A percentile compares a stretch with the other conserved stretches of the same genome.
Evolutionary conservation across 208 protist species (phyloP).

Genomic region (Acanthamoeba triangularis): DNA sequence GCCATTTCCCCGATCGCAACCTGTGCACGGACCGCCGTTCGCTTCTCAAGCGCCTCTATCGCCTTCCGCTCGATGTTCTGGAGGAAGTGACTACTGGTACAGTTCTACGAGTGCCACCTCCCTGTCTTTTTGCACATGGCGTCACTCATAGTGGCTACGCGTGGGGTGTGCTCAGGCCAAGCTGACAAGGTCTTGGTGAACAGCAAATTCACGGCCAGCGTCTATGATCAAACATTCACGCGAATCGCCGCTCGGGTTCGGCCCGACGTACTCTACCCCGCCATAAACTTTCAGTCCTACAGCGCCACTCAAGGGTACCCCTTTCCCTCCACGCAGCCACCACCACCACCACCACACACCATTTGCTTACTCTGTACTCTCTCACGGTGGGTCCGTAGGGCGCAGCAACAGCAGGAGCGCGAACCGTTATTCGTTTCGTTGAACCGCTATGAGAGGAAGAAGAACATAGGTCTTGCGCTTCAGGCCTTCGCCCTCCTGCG

Average conservation of each 20-base stretch:
- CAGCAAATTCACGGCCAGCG: conserved; percentile 55
- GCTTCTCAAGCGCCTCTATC: conserved; percentile 91
- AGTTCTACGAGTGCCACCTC: no score
- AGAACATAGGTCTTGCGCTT: conserved; percentile 96
- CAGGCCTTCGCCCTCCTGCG: conserved; percentile 85
- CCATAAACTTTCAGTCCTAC: conserved; percentile 87
- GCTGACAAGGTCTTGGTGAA: conserved; percentile 92
- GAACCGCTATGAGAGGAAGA: conserved; percentile 99
- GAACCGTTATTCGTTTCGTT: conserved; percentile 91
- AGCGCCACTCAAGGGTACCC: not conserved
- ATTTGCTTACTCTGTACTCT: not conserved
- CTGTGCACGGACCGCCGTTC: conserved; percentile 88
- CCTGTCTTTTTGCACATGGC: no score
- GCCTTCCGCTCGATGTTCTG: conserved; percentile 94
- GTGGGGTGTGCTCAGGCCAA: conserved; percentile 56
- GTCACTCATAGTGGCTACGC: not conserved
- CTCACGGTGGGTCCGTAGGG: not conserved
- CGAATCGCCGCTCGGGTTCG: not conserved
- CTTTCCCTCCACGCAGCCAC: not conserved
- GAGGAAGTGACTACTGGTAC: conserved; percentile 91
- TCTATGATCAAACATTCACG: conserved; percentile 82
- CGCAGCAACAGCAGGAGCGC: not conserved
- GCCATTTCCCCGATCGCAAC: conserved; percentile 98
- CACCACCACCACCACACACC: no score
- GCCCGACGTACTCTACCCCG: conserved; percentile 89